Conservation (phyloP, 805 yeast genomes). For the Candida hungchunana region DNA sequence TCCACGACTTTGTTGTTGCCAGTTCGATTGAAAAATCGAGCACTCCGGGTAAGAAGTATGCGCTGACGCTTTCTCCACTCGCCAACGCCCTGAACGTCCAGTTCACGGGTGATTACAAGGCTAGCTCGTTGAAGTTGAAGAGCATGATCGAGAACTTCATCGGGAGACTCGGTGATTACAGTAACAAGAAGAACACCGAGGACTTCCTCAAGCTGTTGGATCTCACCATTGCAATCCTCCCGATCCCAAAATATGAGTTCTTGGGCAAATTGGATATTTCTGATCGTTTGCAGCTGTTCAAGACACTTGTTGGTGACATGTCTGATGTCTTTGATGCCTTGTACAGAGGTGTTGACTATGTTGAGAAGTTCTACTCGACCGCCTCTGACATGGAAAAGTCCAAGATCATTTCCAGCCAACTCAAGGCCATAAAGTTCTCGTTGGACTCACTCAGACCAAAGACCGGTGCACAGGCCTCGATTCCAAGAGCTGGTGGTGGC, state of each 20-base stretch:
- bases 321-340: conserved; percentile 37
- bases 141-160: conserved; percentile 30
- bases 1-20: conserved; percentile 31
- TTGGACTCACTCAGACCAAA: conserved; percentile 42
- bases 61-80: conserved; percentile 54
- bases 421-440: conserved; percentile 46
- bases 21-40: conserved; percentile 23
- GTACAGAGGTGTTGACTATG: conserved; percentile 29
- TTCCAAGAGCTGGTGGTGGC: conserved; percentile 3
- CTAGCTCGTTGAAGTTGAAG: conserved; percentile 40
- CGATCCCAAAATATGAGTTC: conserved; percentile 41
- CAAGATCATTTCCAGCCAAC: conserved; percentile 49
- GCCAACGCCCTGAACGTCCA: conserved; percentile 56
- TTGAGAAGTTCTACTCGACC: conserved; percentile 45
- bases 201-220: conserved; percentile 36
- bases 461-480: conserved; percentile 3
- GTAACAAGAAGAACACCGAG: conserved; percentile 17
- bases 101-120: conserved; percentile 43
- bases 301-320: conserved; percentile 32
- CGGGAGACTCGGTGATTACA: conserved; percentile 20
- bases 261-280: conserved; percentile 31
- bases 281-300: conserved; percentile 33
- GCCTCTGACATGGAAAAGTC: conserved; percentile 51
- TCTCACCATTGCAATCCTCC: conserved; percentile 46
- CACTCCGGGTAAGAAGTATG: conserved; percentile 21